Evolutionary conservation across 345 rosid genomes (phyloP).

Genomic region (Diplotaxis tenuifolia): DNA sequence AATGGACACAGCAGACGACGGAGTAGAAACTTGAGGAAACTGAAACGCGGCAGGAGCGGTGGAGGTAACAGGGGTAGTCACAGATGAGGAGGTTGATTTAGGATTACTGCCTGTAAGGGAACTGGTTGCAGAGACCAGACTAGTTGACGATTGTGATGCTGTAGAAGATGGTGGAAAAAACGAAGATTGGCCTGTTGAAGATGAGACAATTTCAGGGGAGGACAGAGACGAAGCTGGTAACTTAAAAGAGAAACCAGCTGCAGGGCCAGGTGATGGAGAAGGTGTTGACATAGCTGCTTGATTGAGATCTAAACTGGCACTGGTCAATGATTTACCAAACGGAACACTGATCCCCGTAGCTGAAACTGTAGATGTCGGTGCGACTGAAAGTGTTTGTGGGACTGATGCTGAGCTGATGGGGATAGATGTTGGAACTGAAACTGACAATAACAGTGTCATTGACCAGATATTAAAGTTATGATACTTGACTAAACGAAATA

Average conservation of each 20-base stretch:
- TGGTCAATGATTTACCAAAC: slow-evolving; percentile 39
- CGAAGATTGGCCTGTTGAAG: slow-evolving; percentile 34
- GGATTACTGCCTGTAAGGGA: slow-evolving; percentile 39
- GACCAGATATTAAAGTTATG: slow-evolving; percentile 21
- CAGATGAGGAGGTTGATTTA: slow-evolving; percentile 37
- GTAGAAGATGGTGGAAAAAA: slow-evolving; percentile 37
- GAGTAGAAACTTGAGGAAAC: slow-evolving; percentile 36
- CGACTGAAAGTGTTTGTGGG: slow-evolving; percentile 30
- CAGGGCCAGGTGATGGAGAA: slow-evolving; percentile 33
- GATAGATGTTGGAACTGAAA: slow-evolving; percentile 46
- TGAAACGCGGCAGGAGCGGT: slow-evolving; percentile 36
- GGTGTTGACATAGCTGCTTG: slow-evolving; percentile 29
- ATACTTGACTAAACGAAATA: slow-evolving; percentile 21
- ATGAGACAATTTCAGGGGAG: slow-evolving; percentile 37
- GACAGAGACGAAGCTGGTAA: slow-evolving; percentile 42
- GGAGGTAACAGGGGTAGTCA: slow-evolving; percentile 32
- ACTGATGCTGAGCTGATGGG: slow-evolving; percentile 29
- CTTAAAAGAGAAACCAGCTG: slow-evolving; percentile 31
- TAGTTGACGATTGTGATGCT: slow-evolving; percentile 39
- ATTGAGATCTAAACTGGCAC: slow-evolving; percentile 40
- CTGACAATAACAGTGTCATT: slow-evolving; percentile 28
- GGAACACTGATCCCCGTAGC: slow-evolving; percentile 38
- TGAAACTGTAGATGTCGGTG: slow-evolving; percentile 35
- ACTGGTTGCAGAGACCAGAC: slow-evolving; percentile 29
- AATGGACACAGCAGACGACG: slow-evolving; percentile 31